phyloP scores from a whole-genome alignment of 345 rosid species.

The Syzygium aromaticum region DNA sequence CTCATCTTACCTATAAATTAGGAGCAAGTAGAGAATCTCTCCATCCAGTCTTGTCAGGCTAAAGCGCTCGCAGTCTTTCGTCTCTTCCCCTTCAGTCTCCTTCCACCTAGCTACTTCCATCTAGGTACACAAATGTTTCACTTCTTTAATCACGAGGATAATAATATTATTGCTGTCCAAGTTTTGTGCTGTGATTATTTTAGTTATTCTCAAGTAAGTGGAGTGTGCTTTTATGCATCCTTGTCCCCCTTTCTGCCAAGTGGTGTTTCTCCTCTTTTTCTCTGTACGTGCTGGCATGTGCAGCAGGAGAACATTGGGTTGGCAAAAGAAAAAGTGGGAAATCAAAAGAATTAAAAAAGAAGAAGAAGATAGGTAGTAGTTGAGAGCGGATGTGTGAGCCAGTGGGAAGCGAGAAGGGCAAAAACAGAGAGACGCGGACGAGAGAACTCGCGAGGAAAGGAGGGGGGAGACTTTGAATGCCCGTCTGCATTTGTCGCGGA shows the following conservation, averaged over 20 bases:
- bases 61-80: background rate
- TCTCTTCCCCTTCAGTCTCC: background rate
- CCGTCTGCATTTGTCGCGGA: background rate
- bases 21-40: background rate
- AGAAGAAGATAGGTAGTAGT: background rate
- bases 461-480: background rate
- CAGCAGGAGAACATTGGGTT: background rate
- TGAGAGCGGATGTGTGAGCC: background rate
- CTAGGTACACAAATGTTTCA: background rate
- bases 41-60: background rate
- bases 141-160: background rate
- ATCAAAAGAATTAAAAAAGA: too few species aligned
- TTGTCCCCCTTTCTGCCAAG: background rate
- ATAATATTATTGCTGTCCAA: background rate
- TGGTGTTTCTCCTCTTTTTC: background rate
- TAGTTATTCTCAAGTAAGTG: background rate
- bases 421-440: background rate
- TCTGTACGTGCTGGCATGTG: background rate
- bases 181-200: too few species aligned
- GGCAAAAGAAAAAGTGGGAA: background rate
- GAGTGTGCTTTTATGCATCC: background rate
- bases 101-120: background rate
- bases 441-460: background rate
- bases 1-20: background rate
- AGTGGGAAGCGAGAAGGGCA: background rate